Base-by-base conservation (phyloP, 2,329 filamentous ascomycete species). In the Trichoderma simmonsii region DNA sequence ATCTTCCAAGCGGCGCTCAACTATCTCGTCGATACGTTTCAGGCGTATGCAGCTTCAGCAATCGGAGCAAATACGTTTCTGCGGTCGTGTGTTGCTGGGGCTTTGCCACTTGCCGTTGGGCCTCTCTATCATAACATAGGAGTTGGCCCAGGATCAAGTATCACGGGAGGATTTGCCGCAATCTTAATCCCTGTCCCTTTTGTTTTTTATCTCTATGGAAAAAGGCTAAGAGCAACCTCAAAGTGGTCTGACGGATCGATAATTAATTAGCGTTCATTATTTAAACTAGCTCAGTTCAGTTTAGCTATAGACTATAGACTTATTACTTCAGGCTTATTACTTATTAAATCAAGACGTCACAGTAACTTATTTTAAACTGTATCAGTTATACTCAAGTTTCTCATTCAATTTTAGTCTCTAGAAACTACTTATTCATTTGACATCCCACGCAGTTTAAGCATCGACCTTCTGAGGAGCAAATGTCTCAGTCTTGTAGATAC, bases 31-130 rank as follows among this genome's bases (percentile, higher is more conserved):
- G 90, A 93, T 73, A 86, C 88, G 0, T 86, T 85, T 70, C 80
- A 81, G 9, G 74, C 79, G n/a, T 85, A 85, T 57, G 84, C 85
- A 0, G 85, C 85, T 1, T 85, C 82, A 0, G 85, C 85, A 0
- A 85, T 92, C 0, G 91, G 91, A 0, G 90, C 90, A 0, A 91
- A 86, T 73, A 90, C 89, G 0, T 87, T 92, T 6, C 78, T 92
- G 2, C 81, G 90, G 70, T 92, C 89, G 0, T 82, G 89, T 15
- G 92, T 94, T 74, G 92, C 91, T 14, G 91, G 89, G 1, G 90
- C 87, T 0, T 94, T 95, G 78, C 92, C 92, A 0, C 83, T 94
- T 0, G 91, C 92, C 70, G 91, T 92, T 0, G 82, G 81, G 0
- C 88, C 91, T 0, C 83, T 93, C 83, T 92, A 91, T 76, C 84